phyloP scores from a whole-genome alignment of 148 eudicot species.

The Cornus controversa region DNA sequence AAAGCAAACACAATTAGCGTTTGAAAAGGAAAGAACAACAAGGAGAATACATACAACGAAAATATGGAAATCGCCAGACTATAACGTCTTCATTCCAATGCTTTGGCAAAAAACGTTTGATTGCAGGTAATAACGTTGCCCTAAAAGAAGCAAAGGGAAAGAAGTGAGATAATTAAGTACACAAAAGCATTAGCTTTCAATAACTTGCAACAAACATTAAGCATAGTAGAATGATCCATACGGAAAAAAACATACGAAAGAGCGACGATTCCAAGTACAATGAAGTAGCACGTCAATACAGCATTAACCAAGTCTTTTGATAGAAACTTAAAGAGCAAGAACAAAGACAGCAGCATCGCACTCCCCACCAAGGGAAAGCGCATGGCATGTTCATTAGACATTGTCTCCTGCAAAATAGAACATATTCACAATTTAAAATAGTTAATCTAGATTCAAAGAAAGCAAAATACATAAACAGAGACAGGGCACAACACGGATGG shows the following conservation, averaged over 20 bases:
- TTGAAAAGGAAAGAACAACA: background rate
- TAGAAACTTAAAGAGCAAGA: constrained; percentile 89
- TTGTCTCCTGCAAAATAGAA: constrained; percentile 72
- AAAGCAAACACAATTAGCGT: background rate
- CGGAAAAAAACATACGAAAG: constrained; percentile 70
- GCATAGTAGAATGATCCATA: constrained; percentile 18
- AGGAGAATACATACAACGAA: constrained; percentile 50
- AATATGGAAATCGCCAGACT: constrained; percentile 77
- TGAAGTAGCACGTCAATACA: constrained; percentile 86
- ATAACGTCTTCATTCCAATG: constrained; percentile 83
- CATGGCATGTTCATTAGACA: constrained; percentile 99
- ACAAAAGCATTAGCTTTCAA: background rate
- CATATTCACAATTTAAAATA: constrained; percentile 1
- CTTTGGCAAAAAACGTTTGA: constrained; percentile 71
- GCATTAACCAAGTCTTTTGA: constrained; percentile 97
- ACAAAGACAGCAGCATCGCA: constrained; percentile 89
- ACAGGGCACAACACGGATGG: background rate
- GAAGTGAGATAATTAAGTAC: constrained; percentile 2
- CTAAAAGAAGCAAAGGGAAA: constrained; percentile 27
- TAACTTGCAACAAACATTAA: constrained; percentile 8
- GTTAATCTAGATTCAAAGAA: background rate
- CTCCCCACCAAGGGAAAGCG: constrained; percentile 96
- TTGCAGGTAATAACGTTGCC: constrained; percentile 88
- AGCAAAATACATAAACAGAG: background rate
- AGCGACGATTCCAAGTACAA: constrained; percentile 86